Base-by-base conservation (phyloP, 805 yeast genomes). In the Starmera dryadoides region DNA sequence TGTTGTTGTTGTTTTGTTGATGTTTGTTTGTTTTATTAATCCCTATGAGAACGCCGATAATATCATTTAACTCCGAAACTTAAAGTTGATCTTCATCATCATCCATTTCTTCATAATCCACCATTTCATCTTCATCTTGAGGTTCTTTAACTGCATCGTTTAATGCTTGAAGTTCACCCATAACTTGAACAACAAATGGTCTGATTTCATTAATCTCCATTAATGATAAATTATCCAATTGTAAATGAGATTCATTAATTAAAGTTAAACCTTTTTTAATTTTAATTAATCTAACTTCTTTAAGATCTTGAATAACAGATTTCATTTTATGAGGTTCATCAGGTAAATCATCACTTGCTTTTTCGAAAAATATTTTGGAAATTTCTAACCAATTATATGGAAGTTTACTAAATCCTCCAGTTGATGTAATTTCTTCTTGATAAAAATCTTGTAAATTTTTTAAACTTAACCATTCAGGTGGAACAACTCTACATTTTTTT, bases 371-470 rank as follows among this genome's bases (percentile, higher is more conserved):
- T 11, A 82, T 69, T 48, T 82, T 85, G 4, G 91, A 75, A 1
- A 83, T 55, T 37, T 91, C 95, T 18, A 88, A 65, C 98, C 98
- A 93, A 55, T 81, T 77, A 79, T 82, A 81, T 0, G 98, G 98
- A 36, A 91, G 60, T 7, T 68, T 62, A 40, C 86, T 73, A 54
- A 91, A 91, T 42, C 73, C 64, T 26, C 71, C 70, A 1, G 77
- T 69, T 40, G 72, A 56, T 5, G 66, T 64, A 26, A 76, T 63
- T 54, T 91, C 98, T 43, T 74, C 80, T 17, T 81, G 86, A 48
- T 83, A 77, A 33, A 71, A 67, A 6, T 65, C 68, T 39, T 73
- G 73, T 41, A 91, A 58, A 36, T 66, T 66, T 16, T 66, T 64
- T 35, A 74, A 59, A 9, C 71, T 73, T 9, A 93, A 68, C 98